phyloP scores from a whole-genome alignment of 805 yeast genomes.

The Kuraishia borneana region DNA sequence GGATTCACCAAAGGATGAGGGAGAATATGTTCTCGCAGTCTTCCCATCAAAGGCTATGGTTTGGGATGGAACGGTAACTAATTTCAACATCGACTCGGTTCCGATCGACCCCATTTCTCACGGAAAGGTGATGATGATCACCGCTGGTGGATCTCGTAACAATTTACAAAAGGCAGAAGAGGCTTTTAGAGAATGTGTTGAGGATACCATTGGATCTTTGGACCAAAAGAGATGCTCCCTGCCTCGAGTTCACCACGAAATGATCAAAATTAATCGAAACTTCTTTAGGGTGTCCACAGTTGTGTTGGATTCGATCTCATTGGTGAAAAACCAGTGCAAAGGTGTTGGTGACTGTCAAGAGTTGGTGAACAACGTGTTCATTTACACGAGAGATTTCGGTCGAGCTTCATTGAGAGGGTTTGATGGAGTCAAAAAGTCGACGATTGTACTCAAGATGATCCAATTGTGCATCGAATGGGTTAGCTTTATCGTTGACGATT shows the following conservation, averaged over 20 bases:
- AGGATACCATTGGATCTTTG: constrained; percentile 38
- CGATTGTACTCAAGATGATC: constrained; percentile 60
- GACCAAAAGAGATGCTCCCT: constrained; percentile 62
- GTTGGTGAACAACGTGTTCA: constrained; percentile 59
- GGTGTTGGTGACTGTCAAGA: constrained; percentile 62
- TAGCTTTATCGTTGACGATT: constrained; percentile 85
- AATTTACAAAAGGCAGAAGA: constrained; percentile 43
- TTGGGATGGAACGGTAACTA: constrained; percentile 78
- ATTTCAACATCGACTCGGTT: constrained; percentile 33
- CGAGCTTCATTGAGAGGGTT: constrained; percentile 55
- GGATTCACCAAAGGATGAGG: constrained; percentile 14
- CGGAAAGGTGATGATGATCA: constrained; percentile 57
- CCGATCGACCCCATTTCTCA: constrained; percentile 48
- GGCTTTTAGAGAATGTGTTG: constrained; percentile 45
- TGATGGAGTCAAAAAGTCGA: constrained; percentile 55
- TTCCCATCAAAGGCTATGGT: constrained; percentile 77
- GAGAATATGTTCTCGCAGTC: constrained; percentile 58
- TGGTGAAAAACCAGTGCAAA: constrained; percentile 40
- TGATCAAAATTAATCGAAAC: constrained; percentile 51
- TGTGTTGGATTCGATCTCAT: constrained; percentile 49
- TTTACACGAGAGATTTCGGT: constrained; percentile 75
- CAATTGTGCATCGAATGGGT: constrained; percentile 84
- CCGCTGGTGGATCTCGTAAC: constrained; percentile 56
- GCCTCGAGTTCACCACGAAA: constrained; percentile 60
- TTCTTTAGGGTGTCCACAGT: constrained; percentile 59